These are phyloP conservation scores for Thalassiosira delicatula DNA, from an alignment of 352 stramenopile genomes.

Conservation along the genomic window DNA sequence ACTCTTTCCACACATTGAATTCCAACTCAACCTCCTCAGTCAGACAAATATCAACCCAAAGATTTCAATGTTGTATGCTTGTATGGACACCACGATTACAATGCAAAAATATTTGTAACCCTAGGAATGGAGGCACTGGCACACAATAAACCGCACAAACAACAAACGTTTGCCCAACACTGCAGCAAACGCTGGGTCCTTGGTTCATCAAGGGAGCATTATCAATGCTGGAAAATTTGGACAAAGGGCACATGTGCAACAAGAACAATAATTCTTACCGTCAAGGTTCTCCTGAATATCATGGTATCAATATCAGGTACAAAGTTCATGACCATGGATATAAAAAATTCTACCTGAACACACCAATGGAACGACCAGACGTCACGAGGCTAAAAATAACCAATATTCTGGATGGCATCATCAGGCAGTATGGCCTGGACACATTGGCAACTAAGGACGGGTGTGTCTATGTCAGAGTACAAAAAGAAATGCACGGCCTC, in stretches of 20 bases:
- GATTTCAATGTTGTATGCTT: background rate
- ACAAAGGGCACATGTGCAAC: background rate
- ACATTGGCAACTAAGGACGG: background rate
- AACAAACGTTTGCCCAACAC: background rate
- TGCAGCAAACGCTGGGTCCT: background rate
- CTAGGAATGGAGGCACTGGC: background rate
- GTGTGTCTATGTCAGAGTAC: background rate
- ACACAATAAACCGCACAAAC: constrained; percentile 9
- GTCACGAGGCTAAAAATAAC: background rate
- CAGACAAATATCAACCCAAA: background rate
- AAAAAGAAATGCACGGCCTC: background rate
- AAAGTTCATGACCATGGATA: background rate
- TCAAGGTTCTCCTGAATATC: background rate
- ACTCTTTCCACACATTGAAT: constrained; percentile 25
- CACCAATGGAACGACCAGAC: background rate
- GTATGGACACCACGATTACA: background rate
- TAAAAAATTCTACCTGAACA: background rate
- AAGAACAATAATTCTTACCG: too few relatives aligned
- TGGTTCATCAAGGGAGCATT: constrained; percentile 21
- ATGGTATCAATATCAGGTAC: background rate
- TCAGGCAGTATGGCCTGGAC: background rate
- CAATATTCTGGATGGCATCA: too few relatives aligned
- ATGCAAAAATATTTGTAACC: background rate
- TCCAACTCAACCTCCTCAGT: background rate
- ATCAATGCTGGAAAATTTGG: constrained; percentile 17